Evolutionary conservation across 441 rosid species (phyloP).

Genomic region (Gossypium lobatum): DNA sequence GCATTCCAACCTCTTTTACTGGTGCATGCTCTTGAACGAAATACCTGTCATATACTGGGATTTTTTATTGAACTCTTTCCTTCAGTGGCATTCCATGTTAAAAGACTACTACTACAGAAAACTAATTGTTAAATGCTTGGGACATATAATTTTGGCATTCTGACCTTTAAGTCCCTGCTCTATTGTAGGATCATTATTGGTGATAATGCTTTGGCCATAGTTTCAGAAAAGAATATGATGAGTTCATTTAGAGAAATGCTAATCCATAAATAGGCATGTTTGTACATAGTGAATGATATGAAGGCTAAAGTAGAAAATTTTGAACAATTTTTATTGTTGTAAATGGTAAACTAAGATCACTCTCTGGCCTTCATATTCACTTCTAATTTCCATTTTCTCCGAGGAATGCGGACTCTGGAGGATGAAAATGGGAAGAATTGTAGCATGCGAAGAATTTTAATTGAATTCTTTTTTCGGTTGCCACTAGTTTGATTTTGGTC

Average conservation of each 20-base stretch:
- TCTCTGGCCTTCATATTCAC: background rate
- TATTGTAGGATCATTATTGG: background rate
- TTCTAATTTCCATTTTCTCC: conserved; percentile 1
- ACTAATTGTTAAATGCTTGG: background rate
- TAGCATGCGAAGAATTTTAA: background rate
- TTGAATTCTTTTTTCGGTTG: background rate
- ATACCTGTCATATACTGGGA: background rate
- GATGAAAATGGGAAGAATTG: conserved; percentile 4
- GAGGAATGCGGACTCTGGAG: background rate
- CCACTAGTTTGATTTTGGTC: conserved; percentile 6
- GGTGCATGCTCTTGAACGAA: background rate
- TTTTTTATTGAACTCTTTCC: background rate
- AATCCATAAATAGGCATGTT: conserved; percentile 7
- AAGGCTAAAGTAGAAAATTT: background rate
- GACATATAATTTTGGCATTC: background rate
- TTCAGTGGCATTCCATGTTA: background rate
- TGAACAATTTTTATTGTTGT: background rate
- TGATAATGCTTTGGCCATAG: background rate
- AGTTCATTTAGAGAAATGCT: conserved; percentile 6
- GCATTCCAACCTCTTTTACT: conserved; percentile 8
- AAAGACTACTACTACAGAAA: background rate
- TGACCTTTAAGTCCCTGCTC: background rate
- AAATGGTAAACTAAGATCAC: background rate
- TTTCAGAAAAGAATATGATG: background rate
- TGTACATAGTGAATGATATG: background rate